These are phyloP conservation scores for Debaryomyces robertsiae DNA, from an alignment of 1,139 yeast genomes.

Conservation along the genomic window DNA sequence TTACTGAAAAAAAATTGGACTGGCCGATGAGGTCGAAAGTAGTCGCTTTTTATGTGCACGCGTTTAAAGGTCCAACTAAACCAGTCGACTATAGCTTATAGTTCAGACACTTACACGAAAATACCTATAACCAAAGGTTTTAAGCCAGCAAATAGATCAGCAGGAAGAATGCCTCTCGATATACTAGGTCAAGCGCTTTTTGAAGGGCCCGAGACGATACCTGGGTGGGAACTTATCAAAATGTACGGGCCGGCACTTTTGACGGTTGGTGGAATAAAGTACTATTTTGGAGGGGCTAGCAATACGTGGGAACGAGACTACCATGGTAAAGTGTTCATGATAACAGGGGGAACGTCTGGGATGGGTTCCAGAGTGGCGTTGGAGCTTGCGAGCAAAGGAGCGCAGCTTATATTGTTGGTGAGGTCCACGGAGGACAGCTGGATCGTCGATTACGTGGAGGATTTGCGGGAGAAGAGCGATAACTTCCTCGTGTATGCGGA, in stretches of 20 bases:
- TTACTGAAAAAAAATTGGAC: conserved; percentile 7
- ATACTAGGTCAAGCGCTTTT: conserved; percentile 63
- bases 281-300: conserved; percentile 72
- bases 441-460: conserved; percentile 78
- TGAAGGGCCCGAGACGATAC: conserved; percentile 70
- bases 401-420: conserved; percentile 78
- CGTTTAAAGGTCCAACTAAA: neutral
- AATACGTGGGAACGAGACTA: conserved; percentile 92
- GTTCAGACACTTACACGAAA: no score
- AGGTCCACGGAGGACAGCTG: conserved; percentile 68
- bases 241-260: conserved; percentile 44
- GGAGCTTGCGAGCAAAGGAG: conserved; percentile 79
- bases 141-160: neutral
- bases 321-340: conserved; percentile 84
- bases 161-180: conserved; percentile 74
- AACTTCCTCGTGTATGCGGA: conserved; percentile 86
- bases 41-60: conserved; percentile 7
- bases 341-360: conserved; percentile 88
- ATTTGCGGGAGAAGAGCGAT: conserved; percentile 66
- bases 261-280: conserved; percentile 52
- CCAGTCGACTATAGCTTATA: no score
- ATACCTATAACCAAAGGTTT: conserved; percentile 2
- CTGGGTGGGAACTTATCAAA: conserved; percentile 66
- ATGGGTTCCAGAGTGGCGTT: conserved; percentile 76
- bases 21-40: conserved; percentile 9